phyloP scores from a whole-genome alignment of 371 early-diverging fungal species.

The Sporodiniella umbellata region DNA sequence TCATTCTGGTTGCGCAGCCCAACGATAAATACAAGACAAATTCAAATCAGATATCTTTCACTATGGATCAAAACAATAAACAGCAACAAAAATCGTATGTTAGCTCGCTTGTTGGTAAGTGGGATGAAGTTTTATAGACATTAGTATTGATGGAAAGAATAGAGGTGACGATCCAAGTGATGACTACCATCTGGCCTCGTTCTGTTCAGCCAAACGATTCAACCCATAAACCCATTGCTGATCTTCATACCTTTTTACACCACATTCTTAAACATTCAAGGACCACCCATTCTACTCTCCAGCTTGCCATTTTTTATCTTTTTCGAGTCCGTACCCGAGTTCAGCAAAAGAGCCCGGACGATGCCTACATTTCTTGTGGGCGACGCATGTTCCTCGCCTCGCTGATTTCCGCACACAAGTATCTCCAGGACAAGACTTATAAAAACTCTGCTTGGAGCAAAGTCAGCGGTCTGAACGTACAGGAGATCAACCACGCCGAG shows the following conservation, averaged over 20 bases:
- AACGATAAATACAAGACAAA: constrained; percentile 15
- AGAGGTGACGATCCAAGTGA: constrained; percentile 53
- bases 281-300: constrained; percentile 73
- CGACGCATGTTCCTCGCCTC: constrained; percentile 78
- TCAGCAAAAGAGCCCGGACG: constrained; percentile 14
- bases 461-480: constrained; percentile 64
- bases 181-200: constrained; percentile 55
- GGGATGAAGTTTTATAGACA: constrained; percentile 24
- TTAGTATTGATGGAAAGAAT: too few relatives aligned
- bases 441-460: constrained; percentile 77
- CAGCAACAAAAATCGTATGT: constrained; percentile 30
- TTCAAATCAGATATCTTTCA: constrained; percentile 13
- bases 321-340: constrained; percentile 45
- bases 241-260: constrained; percentile 64
- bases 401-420: constrained; percentile 73
- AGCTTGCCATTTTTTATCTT: constrained; percentile 68
- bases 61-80: constrained; percentile 19
- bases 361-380: constrained; percentile 50
- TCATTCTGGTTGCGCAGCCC: constrained; percentile 17
- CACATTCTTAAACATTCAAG: constrained; percentile 72
- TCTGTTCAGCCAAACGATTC: constrained; percentile 10
- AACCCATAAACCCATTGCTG: constrained; percentile 37
- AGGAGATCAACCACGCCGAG: constrained; percentile 71
- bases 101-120: constrained; percentile 35
- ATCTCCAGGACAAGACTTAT: constrained; percentile 70